phyloP scores from a whole-genome alignment of 2,329 filamentous ascomycete genomes.

The Cladosporium sp. region DNA sequence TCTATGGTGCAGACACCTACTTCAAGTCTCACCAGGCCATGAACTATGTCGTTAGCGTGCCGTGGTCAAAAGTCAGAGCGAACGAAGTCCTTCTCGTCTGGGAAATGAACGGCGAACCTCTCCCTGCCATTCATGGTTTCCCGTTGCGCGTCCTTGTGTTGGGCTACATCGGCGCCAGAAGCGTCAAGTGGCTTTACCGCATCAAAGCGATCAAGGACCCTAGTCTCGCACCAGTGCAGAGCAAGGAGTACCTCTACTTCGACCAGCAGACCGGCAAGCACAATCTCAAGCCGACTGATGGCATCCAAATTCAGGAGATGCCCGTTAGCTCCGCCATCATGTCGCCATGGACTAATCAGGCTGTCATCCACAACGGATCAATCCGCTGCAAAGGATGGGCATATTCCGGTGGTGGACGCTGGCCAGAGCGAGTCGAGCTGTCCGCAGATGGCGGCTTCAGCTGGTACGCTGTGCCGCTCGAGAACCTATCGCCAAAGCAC shows the following conservation, averaged over 20 bases:
- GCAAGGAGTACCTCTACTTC: conserved; percentile 58
- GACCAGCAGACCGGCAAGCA: conserved; percentile 59
- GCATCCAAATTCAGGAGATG: conserved; percentile 63
- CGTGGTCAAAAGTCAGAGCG: conserved; percentile 58
- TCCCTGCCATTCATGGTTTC: conserved; percentile 63
- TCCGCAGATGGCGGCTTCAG: conserved; percentile 59
- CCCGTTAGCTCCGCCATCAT: conserved; percentile 65
- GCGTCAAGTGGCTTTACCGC: conserved; percentile 59
- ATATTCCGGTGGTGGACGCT: conserved; percentile 63
- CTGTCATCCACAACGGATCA: conserved; percentile 48
- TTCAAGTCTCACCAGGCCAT: conserved; percentile 55
- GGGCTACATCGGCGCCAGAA: conserved; percentile 62
- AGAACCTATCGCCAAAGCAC: conserved; percentile 53
- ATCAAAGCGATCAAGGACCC: conserved; percentile 53
- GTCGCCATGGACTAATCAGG: conserved; percentile 50
- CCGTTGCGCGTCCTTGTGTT: conserved; percentile 60
- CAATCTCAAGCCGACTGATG: conserved; percentile 50
- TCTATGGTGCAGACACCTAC: conserved; percentile 60
- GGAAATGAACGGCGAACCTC: conserved; percentile 65
- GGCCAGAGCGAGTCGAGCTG: conserved; percentile 64
- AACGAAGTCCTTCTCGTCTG: conserved; percentile 65
- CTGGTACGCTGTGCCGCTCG: conserved; percentile 55
- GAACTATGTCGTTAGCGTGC: conserved; percentile 61
- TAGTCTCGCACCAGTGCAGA: conserved; percentile 53
- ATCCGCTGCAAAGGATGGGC: conserved; percentile 54